Conservation (phyloP, 192 early-diverging fungal species). For the Umbelopsis ramanniana region DNA sequence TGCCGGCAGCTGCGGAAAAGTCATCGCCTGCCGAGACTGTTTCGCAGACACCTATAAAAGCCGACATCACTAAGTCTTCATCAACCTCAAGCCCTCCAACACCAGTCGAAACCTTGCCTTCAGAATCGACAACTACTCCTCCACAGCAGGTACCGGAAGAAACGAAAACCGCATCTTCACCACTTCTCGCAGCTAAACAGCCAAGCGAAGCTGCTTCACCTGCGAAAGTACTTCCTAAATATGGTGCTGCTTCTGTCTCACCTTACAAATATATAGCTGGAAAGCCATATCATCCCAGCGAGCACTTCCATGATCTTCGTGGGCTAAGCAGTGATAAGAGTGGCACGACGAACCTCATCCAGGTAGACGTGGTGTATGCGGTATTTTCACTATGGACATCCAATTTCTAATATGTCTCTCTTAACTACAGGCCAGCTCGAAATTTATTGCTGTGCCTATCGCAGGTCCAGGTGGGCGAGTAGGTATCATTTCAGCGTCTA, state of each 20-base stretch:
- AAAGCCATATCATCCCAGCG: slow-evolving; percentile 59
- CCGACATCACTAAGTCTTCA: no score
- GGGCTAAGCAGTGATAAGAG: slow-evolving; percentile 55
- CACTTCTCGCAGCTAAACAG: neutral
- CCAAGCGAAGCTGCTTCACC: slow-evolving; percentile 3
- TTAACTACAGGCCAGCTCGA: slow-evolving; percentile 48
- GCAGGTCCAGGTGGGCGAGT: slow-evolving; percentile 82
- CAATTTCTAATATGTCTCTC: slow-evolving; percentile 43
- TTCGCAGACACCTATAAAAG: no score
- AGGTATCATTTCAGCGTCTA: slow-evolving; percentile 64
- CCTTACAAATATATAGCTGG: slow-evolving; percentile 66
- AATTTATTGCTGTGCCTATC: slow-evolving; percentile 73
- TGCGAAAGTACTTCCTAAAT: slow-evolving; percentile 36
- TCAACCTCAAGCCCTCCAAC: neutral
- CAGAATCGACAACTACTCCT: neutral
- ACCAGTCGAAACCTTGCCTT: neutral
- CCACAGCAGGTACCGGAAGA: neutral
- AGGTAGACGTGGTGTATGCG: slow-evolving; percentile 41
- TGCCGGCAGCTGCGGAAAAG: slow-evolving; percentile 8
- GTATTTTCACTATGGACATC: slow-evolving; percentile 34
- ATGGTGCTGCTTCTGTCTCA: slow-evolving; percentile 49
- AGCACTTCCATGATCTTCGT: slow-evolving; percentile 69
- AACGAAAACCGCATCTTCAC: neutral
- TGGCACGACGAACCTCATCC: slow-evolving; percentile 60
- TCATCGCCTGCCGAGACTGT: no score